phyloP scores from a whole-genome alignment of 2,329 filamentous ascomycete genomes.

The Penicillium expansum region DNA sequence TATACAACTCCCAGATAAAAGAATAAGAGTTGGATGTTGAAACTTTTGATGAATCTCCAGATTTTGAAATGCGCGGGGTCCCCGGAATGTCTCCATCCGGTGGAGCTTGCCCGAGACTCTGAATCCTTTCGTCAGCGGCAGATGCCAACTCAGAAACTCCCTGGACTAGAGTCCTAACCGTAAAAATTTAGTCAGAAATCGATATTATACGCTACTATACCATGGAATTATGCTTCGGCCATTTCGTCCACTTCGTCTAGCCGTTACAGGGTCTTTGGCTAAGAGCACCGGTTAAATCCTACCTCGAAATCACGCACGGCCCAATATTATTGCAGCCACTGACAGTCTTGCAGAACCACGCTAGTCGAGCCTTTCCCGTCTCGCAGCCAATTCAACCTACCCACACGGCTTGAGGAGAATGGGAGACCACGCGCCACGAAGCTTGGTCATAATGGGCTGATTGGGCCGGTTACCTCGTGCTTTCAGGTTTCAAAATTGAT shows the following conservation, averaged over 20 bases:
- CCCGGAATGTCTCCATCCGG: constrained; percentile 2
- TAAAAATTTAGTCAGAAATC: not conserved
- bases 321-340: not conserved
- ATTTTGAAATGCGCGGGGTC: constrained; percentile 2
- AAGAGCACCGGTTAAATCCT: constrained; percentile 5
- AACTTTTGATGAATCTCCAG: not conserved
- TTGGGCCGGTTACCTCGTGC: not conserved
- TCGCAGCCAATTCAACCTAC: not conserved
- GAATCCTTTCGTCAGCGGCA: not conserved
- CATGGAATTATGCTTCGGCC: not conserved
- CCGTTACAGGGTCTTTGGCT: not conserved
- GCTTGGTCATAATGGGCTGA: constrained; percentile 5
- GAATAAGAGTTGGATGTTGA: not conserved
- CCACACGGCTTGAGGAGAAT: not conserved
- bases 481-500: not conserved
- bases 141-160: not conserved
- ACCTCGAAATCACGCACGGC: not conserved
- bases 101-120: not conserved
- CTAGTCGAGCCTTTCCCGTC: constrained; percentile 5
- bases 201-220: not conserved
- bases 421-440: constrained; percentile 2
- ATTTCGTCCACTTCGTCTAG: constrained; percentile 1
- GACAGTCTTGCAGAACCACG: not conserved
- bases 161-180: not conserved
- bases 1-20: not conserved